Evolutionary conservation across 192 early-diverging fungal genomes (phyloP), one percentile per base, ranked within the genome.

Genomic region (Entrophospora sp.): DNA sequence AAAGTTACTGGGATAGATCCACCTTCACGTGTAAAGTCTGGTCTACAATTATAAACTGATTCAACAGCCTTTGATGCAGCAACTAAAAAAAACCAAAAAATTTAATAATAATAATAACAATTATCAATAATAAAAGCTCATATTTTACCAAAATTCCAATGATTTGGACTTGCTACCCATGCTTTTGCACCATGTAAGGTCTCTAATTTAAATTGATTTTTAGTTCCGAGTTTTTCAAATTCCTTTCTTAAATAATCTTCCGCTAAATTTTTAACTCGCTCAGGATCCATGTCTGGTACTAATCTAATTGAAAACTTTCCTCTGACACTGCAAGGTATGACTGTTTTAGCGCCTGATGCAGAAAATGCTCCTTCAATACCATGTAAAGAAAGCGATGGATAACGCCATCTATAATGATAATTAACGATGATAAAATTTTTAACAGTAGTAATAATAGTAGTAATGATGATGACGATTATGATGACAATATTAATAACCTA

Each of bases 221-320:
- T 96, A 83, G 79, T 86, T 43, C 81, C 80, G 27, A 98, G 80
- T 82, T 95, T 92, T 64, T 76, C 84, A 80, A 95, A 96, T 77
- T 95, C 93, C 20, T 67, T 77, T 0, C 85, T 73, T 55, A 95
- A 70, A 71, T 91, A 87, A 61, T 84, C 73, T 44, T 77, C 79
- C 13, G 95, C 93, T 20, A 88, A 72, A 69, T 84, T 74, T 53
- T 85, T 81, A 46, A 98, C 85, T 67, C 83, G 76, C 53, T 86
- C 86, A 32, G 89, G 91, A 14, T 89, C 82, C 87, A 93, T 91
- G 80, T 94, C 85, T 67, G 95, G 90, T 30, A 97, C 96, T 4
- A 85, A 88, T 72, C 96, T 91, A 77, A 98, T 92, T 34, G 93
- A 95, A 85, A 98, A 98, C 85, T 98, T 98, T 70, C 96, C 96